These are phyloP conservation scores for Lobosporangium transversale DNA, from an alignment of 192 early-diverging fungal species.

Conservation along the genomic window DNA sequence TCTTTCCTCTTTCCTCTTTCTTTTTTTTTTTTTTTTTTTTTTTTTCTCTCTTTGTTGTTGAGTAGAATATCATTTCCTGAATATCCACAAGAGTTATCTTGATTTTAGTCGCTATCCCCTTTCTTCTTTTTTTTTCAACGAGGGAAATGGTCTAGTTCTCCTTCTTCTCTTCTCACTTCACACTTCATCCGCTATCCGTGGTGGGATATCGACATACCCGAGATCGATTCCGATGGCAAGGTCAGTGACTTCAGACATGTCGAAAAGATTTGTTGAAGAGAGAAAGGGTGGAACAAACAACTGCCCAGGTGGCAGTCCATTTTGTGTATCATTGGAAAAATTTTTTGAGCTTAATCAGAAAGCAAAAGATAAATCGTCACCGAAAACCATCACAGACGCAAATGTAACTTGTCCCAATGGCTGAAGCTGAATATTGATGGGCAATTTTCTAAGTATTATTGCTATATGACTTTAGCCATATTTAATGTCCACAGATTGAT, in stretches of 20 bases:
- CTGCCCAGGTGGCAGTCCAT: conserved; percentile 1
- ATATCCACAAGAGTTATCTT: background rate
- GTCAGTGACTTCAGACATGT: conserved; percentile 57
- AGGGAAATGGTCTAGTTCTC: background rate
- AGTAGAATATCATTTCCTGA: background rate
- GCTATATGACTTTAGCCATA: too few species aligned
- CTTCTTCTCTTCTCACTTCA: background rate
- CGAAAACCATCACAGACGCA: background rate
- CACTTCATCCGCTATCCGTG: background rate
- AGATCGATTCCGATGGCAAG: conserved; percentile 57
- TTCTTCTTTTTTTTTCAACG: background rate
- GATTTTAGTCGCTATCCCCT: background rate
- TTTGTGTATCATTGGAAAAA: conserved; percentile 15
- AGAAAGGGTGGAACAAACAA: conserved; percentile 51
- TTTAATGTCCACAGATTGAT: too few species aligned
- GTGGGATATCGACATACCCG: conserved; percentile 27
- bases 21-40: too few species aligned
- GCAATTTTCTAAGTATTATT: too few species aligned
- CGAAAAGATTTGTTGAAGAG: conserved; percentile 48
- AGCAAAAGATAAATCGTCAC: background rate
- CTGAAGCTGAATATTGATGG: too few species aligned
- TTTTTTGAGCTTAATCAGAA: background rate
- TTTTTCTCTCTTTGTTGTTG: background rate
- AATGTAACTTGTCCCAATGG: background rate
- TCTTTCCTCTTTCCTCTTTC: too few species aligned